Base-by-base conservation (phyloP, 2,329 filamentous ascomycete species). In the Parafenestella ontariensis region DNA sequence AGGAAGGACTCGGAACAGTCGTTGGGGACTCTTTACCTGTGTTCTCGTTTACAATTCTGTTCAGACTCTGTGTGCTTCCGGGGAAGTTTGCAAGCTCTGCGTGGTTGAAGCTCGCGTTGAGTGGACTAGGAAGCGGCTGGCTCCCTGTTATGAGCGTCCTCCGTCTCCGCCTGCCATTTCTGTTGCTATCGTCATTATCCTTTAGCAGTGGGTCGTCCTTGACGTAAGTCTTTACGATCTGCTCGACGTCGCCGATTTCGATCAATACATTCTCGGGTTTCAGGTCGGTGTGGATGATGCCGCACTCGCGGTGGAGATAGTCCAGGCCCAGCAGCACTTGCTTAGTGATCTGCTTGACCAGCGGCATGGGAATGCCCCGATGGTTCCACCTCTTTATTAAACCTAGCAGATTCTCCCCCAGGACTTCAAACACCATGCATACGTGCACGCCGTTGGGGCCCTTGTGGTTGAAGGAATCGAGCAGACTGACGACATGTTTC, bases 301-400 rank as follows among this genome's bases (percentile, higher is more conserved):
- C 95, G 78, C 95, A 99, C 79, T 99, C 94, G 68, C 95, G 88
- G 76, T 99, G 95, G 34, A 99, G 85, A 75, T 98, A 98, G 77
- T 99, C 95, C 60, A 99, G 83, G 36, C 95, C 95, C 24, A 99
- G 86, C 43, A 99, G 83, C 9, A 98, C 95, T 79, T 99, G 95
- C 78, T 98, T 98, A 26, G 95, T 96, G 77, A 99, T 99, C 77
- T 98, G 95, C 82, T 97, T 97, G 74, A 98, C 95, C 13, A 99
- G 84, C 15, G 91, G 86, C 88, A 96, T 96, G 39, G 95, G 95
- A 54, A 99, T 98, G 44, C 95, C 95, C 56, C 95, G 87, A 76
- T 98, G 95, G 76, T 98, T 97, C 93, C 94, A 98, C 69, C 91
- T 88, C 85, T 98, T 98, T 83, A 99, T 97, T 73, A 99, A 79